These are phyloP conservation scores for Cercospora zeae-maydis DNA, from an alignment of 2,329 filamentous ascomycete species.

Conservation along the genomic window DNA sequence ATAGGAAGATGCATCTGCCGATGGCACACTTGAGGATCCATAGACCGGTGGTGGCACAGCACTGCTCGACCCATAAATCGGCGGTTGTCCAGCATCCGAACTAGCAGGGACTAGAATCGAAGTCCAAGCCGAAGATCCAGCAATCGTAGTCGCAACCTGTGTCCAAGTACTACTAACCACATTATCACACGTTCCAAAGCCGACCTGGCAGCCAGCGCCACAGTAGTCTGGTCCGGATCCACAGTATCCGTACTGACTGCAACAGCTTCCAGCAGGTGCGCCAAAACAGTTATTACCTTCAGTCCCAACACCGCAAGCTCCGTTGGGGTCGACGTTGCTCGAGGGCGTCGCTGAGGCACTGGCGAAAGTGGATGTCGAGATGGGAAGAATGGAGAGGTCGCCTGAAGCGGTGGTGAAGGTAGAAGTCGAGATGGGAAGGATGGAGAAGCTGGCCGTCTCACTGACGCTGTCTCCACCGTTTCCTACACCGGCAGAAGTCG, in stretches of 20 bases:
- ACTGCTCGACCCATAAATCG: neutral
- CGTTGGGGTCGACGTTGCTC: conserved; percentile 7
- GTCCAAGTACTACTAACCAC: neutral
- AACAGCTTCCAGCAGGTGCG: conserved; percentile 4
- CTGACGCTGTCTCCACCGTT: neutral
- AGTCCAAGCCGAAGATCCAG: no score
- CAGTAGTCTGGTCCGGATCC: conserved; percentile 16
- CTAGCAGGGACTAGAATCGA: neutral
- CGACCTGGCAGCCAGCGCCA: conserved; percentile 17
- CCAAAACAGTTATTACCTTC: conserved; percentile 9
- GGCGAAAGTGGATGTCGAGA: neutral
- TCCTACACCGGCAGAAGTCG: neutral
- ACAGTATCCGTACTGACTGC: conserved; percentile 20
- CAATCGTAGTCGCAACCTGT: no score
- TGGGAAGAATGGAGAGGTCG: neutral
- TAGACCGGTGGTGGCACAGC: neutral
- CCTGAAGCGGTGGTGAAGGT: neutral
- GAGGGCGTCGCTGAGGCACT: conserved; percentile 14
- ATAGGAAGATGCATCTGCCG: neutral
- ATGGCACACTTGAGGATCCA: neutral
- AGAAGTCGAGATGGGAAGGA: neutral
- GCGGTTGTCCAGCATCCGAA: neutral
- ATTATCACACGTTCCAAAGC: conserved; percentile 6
- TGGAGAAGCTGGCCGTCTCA: neutral
- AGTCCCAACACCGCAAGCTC: neutral